Conservation (phyloP, 495 filamentous ascomycete genomes). For the Pyronema omphalodes region DNA sequence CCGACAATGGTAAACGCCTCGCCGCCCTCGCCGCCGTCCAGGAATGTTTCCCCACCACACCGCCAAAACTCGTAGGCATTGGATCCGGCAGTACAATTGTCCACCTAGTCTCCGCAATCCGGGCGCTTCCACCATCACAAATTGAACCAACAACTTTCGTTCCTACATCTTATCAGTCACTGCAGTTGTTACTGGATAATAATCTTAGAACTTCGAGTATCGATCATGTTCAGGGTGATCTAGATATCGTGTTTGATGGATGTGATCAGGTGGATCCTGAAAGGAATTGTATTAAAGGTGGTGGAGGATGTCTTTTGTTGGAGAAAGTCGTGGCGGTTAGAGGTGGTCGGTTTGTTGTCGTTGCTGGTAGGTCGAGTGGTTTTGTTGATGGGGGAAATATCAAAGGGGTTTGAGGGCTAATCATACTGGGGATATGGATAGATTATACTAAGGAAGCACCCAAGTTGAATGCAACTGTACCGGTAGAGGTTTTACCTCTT, state of each 20-base stretch:
- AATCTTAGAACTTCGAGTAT: constrained; percentile 58
- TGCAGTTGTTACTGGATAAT: constrained; percentile 54
- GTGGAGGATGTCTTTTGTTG: constrained; percentile 84
- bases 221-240: constrained; percentile 25
- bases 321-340: constrained; percentile 82
- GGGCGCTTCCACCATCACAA: constrained; percentile 34
- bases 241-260: constrained; percentile 84
- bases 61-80: constrained; percentile 59
- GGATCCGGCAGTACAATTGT: constrained; percentile 80
- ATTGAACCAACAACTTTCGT: constrained; percentile 40
- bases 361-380: constrained; percentile 43
- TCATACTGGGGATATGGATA: neutral
- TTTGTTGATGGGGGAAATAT: neutral
- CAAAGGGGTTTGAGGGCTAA: neutral
- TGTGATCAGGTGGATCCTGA: constrained; percentile 89
- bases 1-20: neutral
- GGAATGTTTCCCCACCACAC: neutral
- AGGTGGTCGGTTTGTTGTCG: constrained; percentile 71
- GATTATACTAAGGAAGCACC: neutral
- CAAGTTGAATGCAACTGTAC: constrained; percentile 57
- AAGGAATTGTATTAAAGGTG: constrained; percentile 89
- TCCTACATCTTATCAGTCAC: constrained; percentile 75
- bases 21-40: neutral
- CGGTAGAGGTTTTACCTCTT: constrained; percentile 76
- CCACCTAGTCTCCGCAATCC: constrained; percentile 85